Evolutionary conservation across 2,329 filamentous ascomycete species (phyloP).

Genomic region (Torrubiella hemipterigena): DNA sequence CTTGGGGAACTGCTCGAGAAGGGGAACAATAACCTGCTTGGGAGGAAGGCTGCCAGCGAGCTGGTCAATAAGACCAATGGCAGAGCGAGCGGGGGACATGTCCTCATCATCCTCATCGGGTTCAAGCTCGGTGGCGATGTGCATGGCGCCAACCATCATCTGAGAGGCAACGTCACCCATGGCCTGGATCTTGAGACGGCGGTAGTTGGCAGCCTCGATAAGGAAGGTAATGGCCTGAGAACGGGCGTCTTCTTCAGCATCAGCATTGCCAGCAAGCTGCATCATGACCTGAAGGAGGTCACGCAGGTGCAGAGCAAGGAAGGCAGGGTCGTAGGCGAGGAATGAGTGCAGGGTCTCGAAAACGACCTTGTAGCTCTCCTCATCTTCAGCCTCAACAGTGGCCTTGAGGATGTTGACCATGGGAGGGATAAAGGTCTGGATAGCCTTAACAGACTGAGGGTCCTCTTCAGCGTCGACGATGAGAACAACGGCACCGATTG

Average conservation of each 20-base stretch:
- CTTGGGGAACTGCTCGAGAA: slow-evolving; percentile 73
- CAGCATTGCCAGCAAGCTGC: slow-evolving; percentile 64
- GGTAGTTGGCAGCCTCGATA: slow-evolving; percentile 81
- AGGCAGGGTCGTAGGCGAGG: slow-evolving; percentile 74
- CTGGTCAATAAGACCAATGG: slow-evolving; percentile 78
- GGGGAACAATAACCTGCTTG: slow-evolving; percentile 84
- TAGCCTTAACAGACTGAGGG: slow-evolving; percentile 54
- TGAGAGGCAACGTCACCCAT: slow-evolving; percentile 74
- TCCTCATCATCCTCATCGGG: slow-evolving; percentile 69
- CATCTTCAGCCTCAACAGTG: slow-evolving; percentile 66
- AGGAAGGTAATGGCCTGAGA: slow-evolving; percentile 88
- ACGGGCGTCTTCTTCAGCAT: slow-evolving; percentile 72
- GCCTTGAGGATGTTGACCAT: slow-evolving; percentile 88
- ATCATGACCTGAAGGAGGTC: slow-evolving; percentile 93
- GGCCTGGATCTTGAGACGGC: slow-evolving; percentile 89
- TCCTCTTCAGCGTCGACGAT: slow-evolving; percentile 84
- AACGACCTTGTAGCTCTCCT: slow-evolving; percentile 77
- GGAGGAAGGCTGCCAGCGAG: slow-evolving; percentile 81
- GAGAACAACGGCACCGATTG: slow-evolving; percentile 77
- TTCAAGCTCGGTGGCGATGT: slow-evolving; percentile 82
- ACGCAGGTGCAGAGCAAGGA: slow-evolving; percentile 76
- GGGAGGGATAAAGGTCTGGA: slow-evolving; percentile 70
- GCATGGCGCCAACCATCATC: slow-evolving; percentile 76
- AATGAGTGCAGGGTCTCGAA: slow-evolving; percentile 98
- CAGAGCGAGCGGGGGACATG: slow-evolving; percentile 66